Evolutionary conservation across 2,329 filamentous ascomycete species (phyloP).

Genomic region (Botrytis medusae): DNA sequence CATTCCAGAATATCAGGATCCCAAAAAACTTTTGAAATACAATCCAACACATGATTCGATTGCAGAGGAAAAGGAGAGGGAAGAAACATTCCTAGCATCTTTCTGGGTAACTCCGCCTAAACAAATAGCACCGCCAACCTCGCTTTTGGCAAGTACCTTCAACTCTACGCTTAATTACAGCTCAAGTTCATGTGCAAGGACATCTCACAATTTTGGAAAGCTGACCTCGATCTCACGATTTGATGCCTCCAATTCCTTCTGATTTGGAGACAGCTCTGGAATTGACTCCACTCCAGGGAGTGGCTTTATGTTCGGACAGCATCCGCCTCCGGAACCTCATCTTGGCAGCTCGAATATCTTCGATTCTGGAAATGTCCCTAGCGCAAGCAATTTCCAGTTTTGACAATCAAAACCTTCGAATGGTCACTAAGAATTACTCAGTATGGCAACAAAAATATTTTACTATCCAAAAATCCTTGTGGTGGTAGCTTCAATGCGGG

Average conservation of each 20-base stretch:
- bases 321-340: not conserved
- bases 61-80: not conserved
- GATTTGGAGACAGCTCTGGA: too few relatives aligned
- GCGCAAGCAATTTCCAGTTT: not conserved
- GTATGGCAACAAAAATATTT: not conserved
- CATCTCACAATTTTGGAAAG: not conserved
- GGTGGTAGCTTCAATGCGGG: not conserved
- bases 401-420: not conserved
- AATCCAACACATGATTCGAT: not conserved
- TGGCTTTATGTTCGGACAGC: not conserved
- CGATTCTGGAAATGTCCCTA: not conserved
- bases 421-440: not conserved
- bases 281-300: not conserved
- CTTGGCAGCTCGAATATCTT: not conserved
- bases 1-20: not conserved
- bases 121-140: not conserved
- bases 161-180: not conserved
- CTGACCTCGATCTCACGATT: not conserved
- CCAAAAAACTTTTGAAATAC: not conserved
- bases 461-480: rapidly evolving
- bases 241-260: not conserved
- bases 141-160: not conserved
- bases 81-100: not conserved
- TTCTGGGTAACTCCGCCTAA: not conserved
- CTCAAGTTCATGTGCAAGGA: not conserved